Evolutionary conservation across 208 protist species (phyloP), one percentile per base, ranked within the genome.

Genomic region (Leishmania lainsoni): DNA sequence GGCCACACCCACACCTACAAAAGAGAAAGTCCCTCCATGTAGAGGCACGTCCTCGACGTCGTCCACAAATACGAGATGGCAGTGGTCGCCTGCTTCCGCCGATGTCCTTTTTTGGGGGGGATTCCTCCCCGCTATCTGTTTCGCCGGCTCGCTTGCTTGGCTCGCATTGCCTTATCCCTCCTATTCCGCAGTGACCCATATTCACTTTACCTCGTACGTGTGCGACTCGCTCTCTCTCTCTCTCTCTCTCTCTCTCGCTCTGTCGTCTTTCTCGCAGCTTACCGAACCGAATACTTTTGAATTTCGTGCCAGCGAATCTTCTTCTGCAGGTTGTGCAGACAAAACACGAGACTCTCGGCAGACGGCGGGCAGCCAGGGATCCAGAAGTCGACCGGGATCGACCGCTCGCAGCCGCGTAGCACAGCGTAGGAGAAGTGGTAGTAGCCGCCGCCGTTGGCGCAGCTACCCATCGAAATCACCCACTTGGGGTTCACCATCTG

Each of bases 351-450:
- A 48, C 93, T 96, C 90, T 98, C 95, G 0, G 98, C 98, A 1
- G 98, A 99, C 20, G 99, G 99, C 63, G 99, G 99, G 94, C 99
- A 99, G 76, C 99, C 99, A 75, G 99, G 99, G 70, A 99, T 99
- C 92, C 99, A 99, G 82, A 99, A 98, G 90, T 99, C 99, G 8
- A 99, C 99, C 66, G 99, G 98, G 54, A 99, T 98, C 61, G 99
- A 97, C 69, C 98, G 94, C 85, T 99, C 98, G 86, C 98, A 99
- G 56, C 98, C 98, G 71, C 98, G 94, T 20, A 99, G 95, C 59
- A 99, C 98, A 42, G 98, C 79, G 89, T 99, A 99, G 9, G 96
- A 99, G 91, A 99, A 99, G 92, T 99, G 98, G 87, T 99, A 99
- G 92, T 99, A 99, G 26, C 99, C 98, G 78, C 98, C 99, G 80